Base-by-base conservation (phyloP, 2,329 filamentous ascomycete species). In the Pseudogymnoascus verrucosus region DNA sequence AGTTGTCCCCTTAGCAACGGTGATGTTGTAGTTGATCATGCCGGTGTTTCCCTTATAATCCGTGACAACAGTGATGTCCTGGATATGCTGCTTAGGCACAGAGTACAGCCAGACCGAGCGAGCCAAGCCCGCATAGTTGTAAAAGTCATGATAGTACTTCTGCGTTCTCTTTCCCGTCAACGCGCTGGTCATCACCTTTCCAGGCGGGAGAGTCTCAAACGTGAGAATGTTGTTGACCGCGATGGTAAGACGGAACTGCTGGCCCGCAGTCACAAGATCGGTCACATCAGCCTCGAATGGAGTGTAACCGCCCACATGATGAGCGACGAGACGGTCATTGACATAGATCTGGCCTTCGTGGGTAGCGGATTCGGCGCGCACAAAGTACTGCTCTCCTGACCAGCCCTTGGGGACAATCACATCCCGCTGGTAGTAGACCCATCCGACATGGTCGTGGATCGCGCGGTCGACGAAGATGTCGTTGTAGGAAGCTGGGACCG, bases 61-160 rank as follows among this genome's bases (percentile, higher is more conserved):
- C 4, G 68, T 71, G 10, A 67, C 63, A 6, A 73, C 64, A 3
- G 64, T 69, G n/a, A 72, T 67, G 40, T 72, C 71, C 14, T 64
- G 44, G 39, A 74, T 65, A 16, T 62, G 67, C 1, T 66, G 62
- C 0, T 39, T 21, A 7, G 72, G 70, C 1, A 73, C 68, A 10
- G 65, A 67, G 31, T 68, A 73, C 1, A 73, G 39, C 64, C 66
- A 73, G 2, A 73, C 65, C 0, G 72, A 74, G 0, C 72, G 69
- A 1, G 69, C 67, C 16, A 74, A 65, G 12, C 72, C 72, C 2
- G 67, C 60, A 44, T 72, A 73, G 62, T 74, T 74, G 62, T 69
- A 73, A 44, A 74, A 74, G 62, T 73, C 72, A 62, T 73, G 71
- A 37, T 71, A 67, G 28, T 73, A 73, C 7, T 62, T 60, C 63